Conservation (phyloP, 208 protist species). For the Acanthamoeba lenticulata region DNA sequence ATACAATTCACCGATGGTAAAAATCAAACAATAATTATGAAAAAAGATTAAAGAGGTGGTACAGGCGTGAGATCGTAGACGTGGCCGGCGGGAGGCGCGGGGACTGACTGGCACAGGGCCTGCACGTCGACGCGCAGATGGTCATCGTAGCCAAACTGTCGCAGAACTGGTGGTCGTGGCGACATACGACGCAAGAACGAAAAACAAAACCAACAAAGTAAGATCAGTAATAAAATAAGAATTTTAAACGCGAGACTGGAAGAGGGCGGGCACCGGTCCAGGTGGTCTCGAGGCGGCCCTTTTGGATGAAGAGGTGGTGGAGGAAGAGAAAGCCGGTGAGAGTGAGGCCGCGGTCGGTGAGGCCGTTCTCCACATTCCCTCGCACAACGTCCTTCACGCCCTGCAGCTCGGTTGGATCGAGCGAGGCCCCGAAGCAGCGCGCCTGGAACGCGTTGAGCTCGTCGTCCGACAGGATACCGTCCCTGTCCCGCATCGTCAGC, state of each 20-base stretch:
- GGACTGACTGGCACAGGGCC: neutral
- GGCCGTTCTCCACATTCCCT: neutral
- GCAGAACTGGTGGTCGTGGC: neutral
- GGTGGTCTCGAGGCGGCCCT: slow-evolving; percentile 49
- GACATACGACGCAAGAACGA: neutral
- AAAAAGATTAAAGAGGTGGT: neutral
- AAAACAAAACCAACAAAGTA: neutral
- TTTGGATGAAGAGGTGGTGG: slow-evolving; percentile 60
- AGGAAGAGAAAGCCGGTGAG: slow-evolving; percentile 67
- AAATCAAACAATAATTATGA: neutral
- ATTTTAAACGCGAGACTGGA: neutral
- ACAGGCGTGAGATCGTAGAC: neutral
- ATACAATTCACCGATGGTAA: neutral
- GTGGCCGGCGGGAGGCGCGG: neutral
- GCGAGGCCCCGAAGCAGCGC: slow-evolving; percentile 35
- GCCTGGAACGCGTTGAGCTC: slow-evolving; percentile 53
- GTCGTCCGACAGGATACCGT: slow-evolving; percentile 6
- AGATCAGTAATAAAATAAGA: neutral
- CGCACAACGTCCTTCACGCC: slow-evolving; percentile 48
- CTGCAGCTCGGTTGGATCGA: slow-evolving; percentile 4
- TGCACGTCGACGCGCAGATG: neutral
- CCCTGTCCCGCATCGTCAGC: neutral
- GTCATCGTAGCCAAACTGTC: slow-evolving; percentile 5
- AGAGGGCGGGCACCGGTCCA: slow-evolving; percentile 12
- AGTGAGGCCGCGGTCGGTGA: slow-evolving; percentile 22